phyloP scores from a whole-genome alignment of 805 yeast species.

The Candida golubevii region DNA sequence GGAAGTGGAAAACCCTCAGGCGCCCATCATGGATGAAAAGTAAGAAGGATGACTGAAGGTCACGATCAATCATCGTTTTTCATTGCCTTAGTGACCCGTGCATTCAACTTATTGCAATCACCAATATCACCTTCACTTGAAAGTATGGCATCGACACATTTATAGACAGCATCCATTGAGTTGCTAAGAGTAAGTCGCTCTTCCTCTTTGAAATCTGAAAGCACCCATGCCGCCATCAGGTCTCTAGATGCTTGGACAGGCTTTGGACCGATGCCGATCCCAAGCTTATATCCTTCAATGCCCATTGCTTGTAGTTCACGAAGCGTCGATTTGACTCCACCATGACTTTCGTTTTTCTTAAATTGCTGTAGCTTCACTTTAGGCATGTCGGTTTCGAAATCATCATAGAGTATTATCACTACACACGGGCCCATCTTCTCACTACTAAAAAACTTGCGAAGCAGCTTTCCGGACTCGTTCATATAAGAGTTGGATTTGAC shows the following conservation, averaged over 20 bases:
- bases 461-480: slow-evolving; percentile 36
- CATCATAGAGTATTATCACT: slow-evolving; percentile 33
- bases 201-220: slow-evolving; percentile 25
- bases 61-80: background rate
- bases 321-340: slow-evolving; percentile 30
- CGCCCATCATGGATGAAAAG: slow-evolving; percentile 1
- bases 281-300: slow-evolving; percentile 25
- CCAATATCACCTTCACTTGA: slow-evolving; percentile 21
- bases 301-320: slow-evolving; percentile 9
- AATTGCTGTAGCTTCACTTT: slow-evolving; percentile 25
- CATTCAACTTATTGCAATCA: slow-evolving; percentile 27
- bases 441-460: slow-evolving; percentile 22
- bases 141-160: slow-evolving; percentile 21
- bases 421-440: slow-evolving; percentile 16
- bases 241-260: slow-evolving; percentile 31
- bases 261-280: slow-evolving; percentile 42
- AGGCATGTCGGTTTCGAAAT: slow-evolving; percentile 34
- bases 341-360: slow-evolving; percentile 37
- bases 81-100: slow-evolving; percentile 14
- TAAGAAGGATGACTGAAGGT: background rate
- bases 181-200: slow-evolving; percentile 21
- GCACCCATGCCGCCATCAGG: slow-evolving; percentile 39
- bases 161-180: slow-evolving; percentile 15
- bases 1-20: background rate
- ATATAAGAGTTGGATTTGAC: slow-evolving; percentile 37